phyloP scores from a whole-genome alignment of 345 rosid genomes.

The Citrus sinensis region DVS_A1.0 CM039163.1:2902001-2902500 shows the following conservation, averaged over 20 bases:
- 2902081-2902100: conserved; percentile 48
- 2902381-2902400: conserved; percentile 32
- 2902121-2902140: conserved; percentile 45
- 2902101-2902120: conserved; percentile 52
- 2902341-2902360: conserved; percentile 49
- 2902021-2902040: conserved; percentile 44
- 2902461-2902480: conserved; percentile 46
- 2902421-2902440: conserved; percentile 34
- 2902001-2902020: conserved; percentile 28
- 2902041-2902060: conserved; percentile 46
- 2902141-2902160: conserved; percentile 44
- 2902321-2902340: conserved; percentile 40
- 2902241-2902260: conserved; percentile 51
- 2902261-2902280: conserved; percentile 46
- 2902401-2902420: conserved; percentile 38
- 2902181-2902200: conserved; percentile 43
- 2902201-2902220: conserved; percentile 31
- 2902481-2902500: conserved; percentile 48
- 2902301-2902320: conserved; percentile 37
- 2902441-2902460: conserved; percentile 43
- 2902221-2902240: conserved; percentile 40
- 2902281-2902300: conserved; percentile 33
- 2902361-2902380: conserved; percentile 56
- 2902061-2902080: conserved; percentile 56
- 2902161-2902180: conserved; percentile 37